These are phyloP conservation scores for Diospyros lotus DNA, from an alignment of 148 eudicot genomes.

Conservation along the genomic window DNA sequence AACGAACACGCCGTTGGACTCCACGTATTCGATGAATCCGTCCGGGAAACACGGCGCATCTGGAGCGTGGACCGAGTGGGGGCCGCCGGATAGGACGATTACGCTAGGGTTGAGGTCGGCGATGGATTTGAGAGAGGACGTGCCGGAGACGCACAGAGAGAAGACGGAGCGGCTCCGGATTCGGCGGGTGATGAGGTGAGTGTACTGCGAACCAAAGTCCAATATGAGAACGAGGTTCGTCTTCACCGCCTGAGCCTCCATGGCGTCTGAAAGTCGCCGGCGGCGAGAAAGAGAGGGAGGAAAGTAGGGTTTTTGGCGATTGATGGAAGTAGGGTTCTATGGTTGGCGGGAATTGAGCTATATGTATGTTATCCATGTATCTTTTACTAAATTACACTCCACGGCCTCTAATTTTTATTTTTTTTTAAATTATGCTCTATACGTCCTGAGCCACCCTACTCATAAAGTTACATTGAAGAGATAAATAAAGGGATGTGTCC, in stretches of 20 bases:
- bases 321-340: background rate
- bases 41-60: conserved; percentile 70
- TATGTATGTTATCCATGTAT: background rate
- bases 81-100: conserved; percentile 94
- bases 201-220: conserved; percentile 90
- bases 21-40: conserved; percentile 74
- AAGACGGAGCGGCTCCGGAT: conserved; percentile 68
- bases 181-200: conserved; percentile 88
- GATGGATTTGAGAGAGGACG: conserved; percentile 75
- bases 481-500: too few species aligned
- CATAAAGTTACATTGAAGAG: too few species aligned
- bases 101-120: conserved; percentile 62
- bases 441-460: too few species aligned
- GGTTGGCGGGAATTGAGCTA: conserved; percentile 5
- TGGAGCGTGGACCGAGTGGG: conserved; percentile 83
- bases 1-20: conserved; percentile 51
- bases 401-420: too few species aligned
- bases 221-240: conserved; percentile 73
- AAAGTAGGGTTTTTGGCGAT: background rate
- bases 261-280: conserved; percentile 9
- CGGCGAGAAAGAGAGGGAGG: background rate
- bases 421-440: too few species aligned
- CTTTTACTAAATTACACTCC: background rate
- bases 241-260: conserved; percentile 60
- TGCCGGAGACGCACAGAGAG: conserved; percentile 93